Base-by-base conservation (phyloP, 495 filamentous ascomycete species). In the Pseudoneurospora amorphoporcata region DNA sequence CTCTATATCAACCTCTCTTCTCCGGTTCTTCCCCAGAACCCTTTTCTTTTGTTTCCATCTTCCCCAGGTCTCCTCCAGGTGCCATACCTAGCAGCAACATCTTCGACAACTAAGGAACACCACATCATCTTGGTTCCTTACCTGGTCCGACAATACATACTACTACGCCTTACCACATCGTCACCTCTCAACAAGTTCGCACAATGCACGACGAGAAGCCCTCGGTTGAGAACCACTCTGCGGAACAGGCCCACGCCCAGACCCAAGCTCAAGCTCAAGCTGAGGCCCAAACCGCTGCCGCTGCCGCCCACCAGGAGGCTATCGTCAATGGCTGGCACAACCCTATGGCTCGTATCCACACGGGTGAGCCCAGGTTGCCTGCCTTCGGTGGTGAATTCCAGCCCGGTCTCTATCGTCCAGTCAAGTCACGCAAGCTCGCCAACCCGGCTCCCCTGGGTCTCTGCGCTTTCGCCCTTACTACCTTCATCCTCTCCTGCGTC, bases 321-420 rank as follows among this genome's bases (percentile, higher is more conserved):
- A 65, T 65, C 2, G 29, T 65, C 77, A 82, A 85, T 75, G 88
- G 88, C 78, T 86, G 87, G 71, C 84, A 86, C 75, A 91, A 91
- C 77, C 93, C 93, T 38, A 87, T 95, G 73, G 88, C 88, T 47
- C 88, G 92, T 75, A 83, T 88, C 78, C 90, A 92, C 84, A 86
- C 89, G 68, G 82, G 81, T 72, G 87, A 87, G 32, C 77, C 83
- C 8, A 81, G 86, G 43, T 94, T 87, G 41, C 92, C 91, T 37
- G 92, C 95, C 81, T 98, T 96, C 81, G 95, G 95, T 81, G 94
- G 94, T 88, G 93, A 95, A 76, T 94, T 97, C 86, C 95, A 98
- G 83, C 95, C 95, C 70, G 95, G 94, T 89, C 88, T 94, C 68
- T 97, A 94, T 87, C 89, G 87, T 81, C 82, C 90, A 40, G 89